Evolutionary conservation across 441 rosid genomes (phyloP).

Genomic region (Hura crepitans): DNA sequence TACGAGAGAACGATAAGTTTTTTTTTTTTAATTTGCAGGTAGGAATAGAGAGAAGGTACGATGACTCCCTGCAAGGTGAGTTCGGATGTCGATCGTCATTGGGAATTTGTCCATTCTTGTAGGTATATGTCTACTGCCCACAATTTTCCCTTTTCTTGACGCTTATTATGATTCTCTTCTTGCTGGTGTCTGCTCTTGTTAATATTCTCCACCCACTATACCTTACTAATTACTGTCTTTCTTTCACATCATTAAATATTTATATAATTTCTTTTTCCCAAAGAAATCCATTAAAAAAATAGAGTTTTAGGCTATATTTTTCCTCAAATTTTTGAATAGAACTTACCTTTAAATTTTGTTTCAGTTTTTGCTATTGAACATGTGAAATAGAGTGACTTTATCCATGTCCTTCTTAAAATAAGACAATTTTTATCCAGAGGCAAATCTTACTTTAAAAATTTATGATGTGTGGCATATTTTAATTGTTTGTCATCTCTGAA

Average conservation of each 20-base stretch:
- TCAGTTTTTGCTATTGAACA: too few relatives aligned
- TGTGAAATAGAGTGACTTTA: too few relatives aligned
- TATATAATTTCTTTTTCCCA: not conserved
- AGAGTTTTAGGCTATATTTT: too few relatives aligned
- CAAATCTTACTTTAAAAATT: too few relatives aligned
- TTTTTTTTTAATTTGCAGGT: constrained; percentile 22
- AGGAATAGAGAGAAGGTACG: constrained; percentile 22
- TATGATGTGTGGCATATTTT: too few relatives aligned
- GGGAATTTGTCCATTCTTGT: constrained; percentile 14
- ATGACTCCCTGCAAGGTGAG: constrained; percentile 27
- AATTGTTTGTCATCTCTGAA: too few relatives aligned
- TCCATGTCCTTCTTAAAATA: too few relatives aligned
- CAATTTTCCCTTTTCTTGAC: constrained; percentile 22
- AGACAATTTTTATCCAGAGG: too few relatives aligned
- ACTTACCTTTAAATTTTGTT: too few relatives aligned
- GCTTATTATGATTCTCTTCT: constrained; percentile 25
- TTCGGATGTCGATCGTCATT: constrained; percentile 34
- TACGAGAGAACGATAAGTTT: too few relatives aligned
- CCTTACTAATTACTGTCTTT: constrained; percentile 13
- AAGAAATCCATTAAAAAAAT: not conserved
- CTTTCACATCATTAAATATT: not conserved
- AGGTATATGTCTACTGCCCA: not conserved
- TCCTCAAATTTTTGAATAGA: too few relatives aligned
- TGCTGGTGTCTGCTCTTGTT: constrained; percentile 14
- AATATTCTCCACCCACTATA: constrained; percentile 34